A percentile compares a stretch with the other conserved stretches of the same genome.
Conservation (phyloP, 176 grass and related monocot genomes). For the Tillandsia fasciculata region DNA sequence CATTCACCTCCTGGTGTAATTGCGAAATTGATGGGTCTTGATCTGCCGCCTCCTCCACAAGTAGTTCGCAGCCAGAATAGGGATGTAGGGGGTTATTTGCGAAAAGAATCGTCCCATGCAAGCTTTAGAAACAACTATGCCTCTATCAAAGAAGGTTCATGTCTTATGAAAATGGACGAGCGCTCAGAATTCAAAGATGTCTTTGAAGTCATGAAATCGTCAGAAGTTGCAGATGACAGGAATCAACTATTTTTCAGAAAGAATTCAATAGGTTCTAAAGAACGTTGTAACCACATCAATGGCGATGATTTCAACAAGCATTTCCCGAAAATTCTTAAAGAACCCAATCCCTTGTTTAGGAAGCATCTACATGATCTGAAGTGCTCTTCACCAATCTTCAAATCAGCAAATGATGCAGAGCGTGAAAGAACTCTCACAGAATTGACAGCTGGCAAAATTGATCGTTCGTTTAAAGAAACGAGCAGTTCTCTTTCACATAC, state of each 20-base stretch:
- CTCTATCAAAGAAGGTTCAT: background rate
- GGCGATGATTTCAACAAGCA: background rate
- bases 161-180: background rate
- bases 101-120: background rate
- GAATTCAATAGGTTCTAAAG: conserved; percentile 11
- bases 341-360: conserved; percentile 58
- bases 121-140: conserved; percentile 3
- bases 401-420: conserved; percentile 10
- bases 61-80: conserved; percentile 10
- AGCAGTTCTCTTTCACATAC: conserved; percentile 13
- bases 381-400: conserved; percentile 19
- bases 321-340: conserved; percentile 26
- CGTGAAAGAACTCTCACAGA: conserved; percentile 13
- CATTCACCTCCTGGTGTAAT: conserved; percentile 50
- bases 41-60: conserved; percentile 36
- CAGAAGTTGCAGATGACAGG: conserved; percentile 18
- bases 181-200: conserved; percentile 55
- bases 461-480: conserved; percentile 25
- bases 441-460: conserved; percentile 25
- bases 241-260: conserved; percentile 30
- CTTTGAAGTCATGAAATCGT: conserved; percentile 31
- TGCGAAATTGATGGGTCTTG: conserved; percentile 70
- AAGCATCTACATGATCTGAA: conserved; percentile 36
- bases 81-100: background rate
- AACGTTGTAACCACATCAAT: conserved; percentile 22